Base-by-base conservation (phyloP, 345 rosid genomes). In the Populus ilicifolia region DNA sequence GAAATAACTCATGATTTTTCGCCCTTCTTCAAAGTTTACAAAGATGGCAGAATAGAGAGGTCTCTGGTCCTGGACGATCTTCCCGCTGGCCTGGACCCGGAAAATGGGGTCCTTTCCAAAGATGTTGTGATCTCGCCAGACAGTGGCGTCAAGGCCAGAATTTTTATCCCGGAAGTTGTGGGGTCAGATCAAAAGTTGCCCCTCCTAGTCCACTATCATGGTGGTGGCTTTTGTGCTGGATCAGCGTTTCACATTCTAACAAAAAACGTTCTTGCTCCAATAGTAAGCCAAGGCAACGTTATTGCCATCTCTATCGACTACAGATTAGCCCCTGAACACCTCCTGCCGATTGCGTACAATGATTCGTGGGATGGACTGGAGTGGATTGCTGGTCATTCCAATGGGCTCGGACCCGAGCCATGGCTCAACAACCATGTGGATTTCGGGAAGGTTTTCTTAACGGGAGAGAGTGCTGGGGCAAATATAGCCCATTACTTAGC, bases 151-250 rank as follows among this genome's bases (percentile, higher is more conserved):
- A 46, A 46, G 20, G 52, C 52, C 52, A 13, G 52, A 14, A 46
- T 46, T 46, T 46, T 46, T 16, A 46, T 46, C 52, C 52, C 52
- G 5, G 52, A 46, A 46, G 14, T 14, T 14, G 52, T 46, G 2
- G 18, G 52, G 17, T 46, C 52, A 46, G 52, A 46, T 46, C 52
- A 17, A 44, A 86, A 86, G 75, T 85, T 94, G 8, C 93, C 92
- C 56, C 74, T 90, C 66, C 59, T 92, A 29, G 59, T 81, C 69
- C 80, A 81, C 64, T 77, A 59, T 72, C 84, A 81, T 66, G 80
- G 84, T 0, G 84, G 84, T 17, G 84, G 75, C 6, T 81, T 73
- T 6, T 81, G 84, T 56, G 8, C 38, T 17, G 78, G 71, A 5
- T 77, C 80, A 6, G 75, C 81, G 0, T 73, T 81, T 46, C 52